Evolutionary conservation across 495 filamentous ascomycete species (phyloP), one percentile per base, ranked within the genome.

Genomic region (Aspergillus taichungensis): DNA sequence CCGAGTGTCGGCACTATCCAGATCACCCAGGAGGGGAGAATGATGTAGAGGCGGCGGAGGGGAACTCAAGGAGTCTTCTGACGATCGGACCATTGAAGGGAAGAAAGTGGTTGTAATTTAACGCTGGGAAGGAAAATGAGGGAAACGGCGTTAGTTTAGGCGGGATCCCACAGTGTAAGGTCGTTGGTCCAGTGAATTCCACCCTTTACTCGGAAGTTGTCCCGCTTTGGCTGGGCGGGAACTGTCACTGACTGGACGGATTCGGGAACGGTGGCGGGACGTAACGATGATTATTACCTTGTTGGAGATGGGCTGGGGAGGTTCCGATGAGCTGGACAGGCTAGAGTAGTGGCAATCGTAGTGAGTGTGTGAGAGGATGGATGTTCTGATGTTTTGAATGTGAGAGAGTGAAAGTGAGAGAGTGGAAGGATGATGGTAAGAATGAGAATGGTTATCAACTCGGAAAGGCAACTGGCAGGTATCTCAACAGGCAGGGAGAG

Each of bases 71-170:
- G 52, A 43, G 35, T 52, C 64, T 41, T 66, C 61, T 48, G 52
- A 60, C 43, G 71, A 69, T 64, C 72, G 66, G 61, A 71, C 66
- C 68, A 72, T 74, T 24, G 59, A 64, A 60, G 54, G 43, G 42
- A 13, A 46, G 34, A 5, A 51, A 45, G 53, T 55, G 45, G 54
- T 62, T 50, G 50, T 24, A 43, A 35, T 52, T 64, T 41, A 64
- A 60, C 46, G 53, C 59, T 43, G 71, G 67, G 64, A 71, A 65
- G 61, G 70, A 66, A 67, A 72, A 72, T 58, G 63, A 60, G 54
- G 43, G 30, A 46, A 28, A 5, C 49, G 46, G 53, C 55, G 45
- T 52, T 62, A 50, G 50, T 64, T 63, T 65, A 52, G 60, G 61
- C 58, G 57, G 59, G 42, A 57, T 63, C 54, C 49, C 49, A 59